Evolutionary conservation across 2,329 filamentous ascomycete species (phyloP), one percentile per base, ranked within the genome.

Genomic region (Aschersonia sp.): DNA sequence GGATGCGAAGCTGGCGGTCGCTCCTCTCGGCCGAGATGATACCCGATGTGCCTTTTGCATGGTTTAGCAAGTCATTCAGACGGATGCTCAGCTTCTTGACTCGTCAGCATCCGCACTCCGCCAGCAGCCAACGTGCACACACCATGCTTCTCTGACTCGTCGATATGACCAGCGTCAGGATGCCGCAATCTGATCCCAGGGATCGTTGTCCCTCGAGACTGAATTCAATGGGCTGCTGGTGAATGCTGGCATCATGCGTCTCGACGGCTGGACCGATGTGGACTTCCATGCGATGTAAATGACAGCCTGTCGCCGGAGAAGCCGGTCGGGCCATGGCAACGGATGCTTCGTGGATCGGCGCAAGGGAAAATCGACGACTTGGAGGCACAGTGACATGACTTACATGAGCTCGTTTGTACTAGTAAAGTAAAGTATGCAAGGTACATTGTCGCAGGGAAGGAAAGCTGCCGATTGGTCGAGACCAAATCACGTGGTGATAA

Each of bases 401-500:
- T 22, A 22, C 22, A 22, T 22, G 22, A 22, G 22, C 22, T 22
- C 22, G 22, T 22, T 22, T 22, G 22, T 22, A 22, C 22, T 22
- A 22, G 22, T 22, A 22, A 22, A 22, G 22, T 22, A 22, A 22
- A 22, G 22, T 22, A 22, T 22, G 22, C 22, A 22, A 22, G 22
- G 22, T 22, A 22, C 22, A 4, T 22, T 22, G 22, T 37, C 35
- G 12, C 14, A 12, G 10, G 14, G 37, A 31, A 43, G 55, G 54
- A 52, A 56, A 29, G 33, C 10, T 53, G 49, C 57, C 57, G 58
- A 59, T 59, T 60, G 58, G 56, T 46, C 14, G 9, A 29, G 4
- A 7, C 5, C n/a, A 1, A 29, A 43, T 52, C 53, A 55, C 53
- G 53, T 55, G 53, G 22, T 30, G 53, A 55, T 55, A 51, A 53